These are phyloP conservation scores for Venturia effusa DNA, from an alignment of 2,329 filamentous ascomycete species.

Conservation along the genomic window DNA sequence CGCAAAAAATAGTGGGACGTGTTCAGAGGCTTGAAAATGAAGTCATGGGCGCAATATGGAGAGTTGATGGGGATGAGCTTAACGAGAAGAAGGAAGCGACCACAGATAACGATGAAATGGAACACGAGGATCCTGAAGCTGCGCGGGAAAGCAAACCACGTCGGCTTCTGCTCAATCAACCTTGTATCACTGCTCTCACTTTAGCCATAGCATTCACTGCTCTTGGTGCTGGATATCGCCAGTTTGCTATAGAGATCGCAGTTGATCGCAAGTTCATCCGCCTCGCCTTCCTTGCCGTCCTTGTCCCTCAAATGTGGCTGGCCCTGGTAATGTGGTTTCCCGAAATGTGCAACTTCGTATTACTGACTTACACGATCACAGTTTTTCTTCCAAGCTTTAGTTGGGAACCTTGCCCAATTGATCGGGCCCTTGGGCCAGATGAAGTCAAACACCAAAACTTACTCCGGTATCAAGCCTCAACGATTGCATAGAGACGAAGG, in stretches of 20 bases:
- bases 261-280: conserved; percentile 45
- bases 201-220: conserved; percentile 41
- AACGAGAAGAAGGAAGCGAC: background rate
- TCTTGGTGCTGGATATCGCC: conserved; percentile 46
- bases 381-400: conserved; percentile 38
- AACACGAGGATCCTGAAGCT: conserved; percentile 24
- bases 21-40: conserved; percentile 41
- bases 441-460: conserved; percentile 35
- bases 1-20: conserved; percentile 43
- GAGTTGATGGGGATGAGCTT: conserved; percentile 22
- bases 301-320: conserved; percentile 49
- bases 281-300: conserved; percentile 40
- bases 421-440: conserved; percentile 35
- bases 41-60: conserved; percentile 50
- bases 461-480: conserved; percentile 30
- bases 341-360: background rate
- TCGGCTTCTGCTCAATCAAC: conserved; percentile 43
- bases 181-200: conserved; percentile 42
- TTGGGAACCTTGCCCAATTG: conserved; percentile 30
- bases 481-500: conserved; percentile 25
- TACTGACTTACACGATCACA: conserved; percentile 10
- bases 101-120: conserved; percentile 31
- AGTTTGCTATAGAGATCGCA: conserved; percentile 43
- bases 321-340: conserved; percentile 30
- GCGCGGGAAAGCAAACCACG: conserved; percentile 30